Percentiles rank a stretch among this genome's conserved stretches.
Evolutionary conservation across 2,329 filamentous ascomycete genomes (phyloP).

Genomic region (Podosphaera fusca): DNA sequence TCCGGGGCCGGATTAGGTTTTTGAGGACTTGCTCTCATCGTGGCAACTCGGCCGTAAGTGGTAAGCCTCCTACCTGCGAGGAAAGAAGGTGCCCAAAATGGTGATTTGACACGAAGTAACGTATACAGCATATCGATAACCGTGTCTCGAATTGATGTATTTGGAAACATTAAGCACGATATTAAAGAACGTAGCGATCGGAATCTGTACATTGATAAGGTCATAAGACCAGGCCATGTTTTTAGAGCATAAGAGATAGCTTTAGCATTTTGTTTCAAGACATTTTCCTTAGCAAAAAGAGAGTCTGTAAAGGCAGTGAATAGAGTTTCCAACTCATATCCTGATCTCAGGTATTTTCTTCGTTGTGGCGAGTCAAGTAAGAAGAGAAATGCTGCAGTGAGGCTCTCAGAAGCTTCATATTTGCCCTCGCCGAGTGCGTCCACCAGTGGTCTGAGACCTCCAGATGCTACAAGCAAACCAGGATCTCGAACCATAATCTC

Average conservation of each 20-base stretch:
- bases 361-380: constrained; percentile 66
- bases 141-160: constrained; percentile 39
- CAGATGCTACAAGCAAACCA: constrained; percentile 54
- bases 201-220: constrained; percentile 70
- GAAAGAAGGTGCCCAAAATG: constrained; percentile 88
- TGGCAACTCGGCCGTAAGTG: constrained; percentile 86
- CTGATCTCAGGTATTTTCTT: constrained; percentile 62
- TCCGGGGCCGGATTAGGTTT: constrained; percentile 27
- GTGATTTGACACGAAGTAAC: constrained; percentile 66
- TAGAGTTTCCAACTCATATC: constrained; percentile 69
- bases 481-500: constrained; percentile 82
- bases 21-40: constrained; percentile 39
- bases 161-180: constrained; percentile 36
- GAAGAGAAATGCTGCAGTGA: constrained; percentile 72
- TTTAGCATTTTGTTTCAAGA: constrained; percentile 67
- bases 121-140: constrained; percentile 72
- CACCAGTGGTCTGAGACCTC: constrained; percentile 69
- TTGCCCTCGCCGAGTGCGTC: constrained; percentile 76
- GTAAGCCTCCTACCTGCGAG: constrained; percentile 79
- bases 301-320: constrained; percentile 90
- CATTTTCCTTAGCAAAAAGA: constrained; percentile 30
- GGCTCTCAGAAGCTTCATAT: constrained; percentile 77
- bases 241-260: constrained; percentile 82
- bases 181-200: constrained; percentile 61
- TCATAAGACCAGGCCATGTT: constrained; percentile 82